Percentiles rank a stretch among this genome's conserved stretches.
These are phyloP conservation scores for Plantago elongata DNA, from an alignment of 257 asterid species.

Conservation along the genomic window DNA sequence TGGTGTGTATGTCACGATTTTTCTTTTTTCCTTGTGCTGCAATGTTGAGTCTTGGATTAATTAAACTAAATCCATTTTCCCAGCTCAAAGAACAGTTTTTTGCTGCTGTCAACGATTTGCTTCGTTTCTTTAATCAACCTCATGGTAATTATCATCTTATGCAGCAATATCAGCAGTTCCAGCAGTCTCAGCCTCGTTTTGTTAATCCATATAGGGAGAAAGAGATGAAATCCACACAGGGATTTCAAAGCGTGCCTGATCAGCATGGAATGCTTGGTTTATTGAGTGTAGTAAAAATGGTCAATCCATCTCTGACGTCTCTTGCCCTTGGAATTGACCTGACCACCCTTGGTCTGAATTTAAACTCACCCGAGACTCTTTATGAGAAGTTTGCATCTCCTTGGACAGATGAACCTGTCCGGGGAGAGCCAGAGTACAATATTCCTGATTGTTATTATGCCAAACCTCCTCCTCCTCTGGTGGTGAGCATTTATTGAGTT, in stretches of 20 bases:
- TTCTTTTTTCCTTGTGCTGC: neutral
- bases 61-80: too few relatives aligned
- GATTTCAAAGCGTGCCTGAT: conserved; percentile 51
- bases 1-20: conserved; percentile 2
- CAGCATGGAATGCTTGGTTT: conserved; percentile 74
- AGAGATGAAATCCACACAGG: conserved; percentile 49
- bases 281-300: conserved; percentile 54
- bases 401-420: conserved; percentile 82
- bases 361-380: conserved; percentile 72
- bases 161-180: conserved; percentile 76
- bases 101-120: too few relatives aligned
- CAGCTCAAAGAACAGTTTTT: too few relatives aligned
- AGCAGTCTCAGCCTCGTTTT: conserved; percentile 66
- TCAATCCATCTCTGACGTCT: conserved; percentile 57
- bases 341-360: conserved; percentile 71
- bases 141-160: conserved; percentile 40
- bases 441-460: conserved; percentile 72
- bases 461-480: conserved; percentile 52
- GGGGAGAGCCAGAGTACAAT: conserved; percentile 72
- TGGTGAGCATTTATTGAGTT: conserved; percentile 35
- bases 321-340: conserved; percentile 81
- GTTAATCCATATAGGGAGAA: conserved; percentile 62
- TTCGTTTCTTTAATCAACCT: conserved; percentile 16
- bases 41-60: neutral
- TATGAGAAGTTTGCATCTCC: conserved; percentile 88